Evolutionary conservation across 345 rosid genomes (phyloP), one percentile per base, ranked within the genome.

Genomic region (Salix arbutifolia): DNA sequence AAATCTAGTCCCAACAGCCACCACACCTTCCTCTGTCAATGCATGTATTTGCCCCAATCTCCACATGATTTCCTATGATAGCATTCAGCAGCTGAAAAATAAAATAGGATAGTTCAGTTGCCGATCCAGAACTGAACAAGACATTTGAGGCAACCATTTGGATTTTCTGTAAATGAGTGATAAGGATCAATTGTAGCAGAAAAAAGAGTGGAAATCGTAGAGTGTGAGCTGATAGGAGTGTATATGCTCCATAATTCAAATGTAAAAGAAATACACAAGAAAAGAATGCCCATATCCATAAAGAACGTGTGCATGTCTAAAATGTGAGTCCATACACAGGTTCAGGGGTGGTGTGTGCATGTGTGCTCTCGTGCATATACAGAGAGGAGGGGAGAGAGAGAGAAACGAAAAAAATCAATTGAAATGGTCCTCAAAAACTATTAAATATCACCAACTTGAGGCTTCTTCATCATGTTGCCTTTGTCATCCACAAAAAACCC

Each of bases 21-120:
- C 26, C 86, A 91, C 98, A 91, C 98, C 97, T 94, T 85, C 98
- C 98, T 65, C 96, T 82, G 40, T 94, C 98, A 75, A 94, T 87
- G 84, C 98, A 94, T 76, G 96, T 82, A 72, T 90, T 90, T 74
- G 97, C 95, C 69, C 98, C 98, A 50, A 94, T 89, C 82, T 94
- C 97, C 58, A 94, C 95, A 80, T 87, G 84, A 77, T 84, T 74
- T 65, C 94, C 97, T 80, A 94, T 87, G 85, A 77, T 86, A 76
- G 86, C 92, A 78, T 78, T 75, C 75, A 94, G 81, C 76, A 80
- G 77, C 98, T 94, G 83, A 38, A 46, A 38, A 76, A 52, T 58
- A 30, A 50, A 18, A 18, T 14, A 58, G 26, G 8, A 18, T 1
- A 58, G 44, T 40, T 19, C 11, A n/a, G 4, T 40, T 40, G 44